Base-by-base conservation (phyloP, 2,329 filamentous ascomycete species). In the Cladosporium sp. region DNA sequence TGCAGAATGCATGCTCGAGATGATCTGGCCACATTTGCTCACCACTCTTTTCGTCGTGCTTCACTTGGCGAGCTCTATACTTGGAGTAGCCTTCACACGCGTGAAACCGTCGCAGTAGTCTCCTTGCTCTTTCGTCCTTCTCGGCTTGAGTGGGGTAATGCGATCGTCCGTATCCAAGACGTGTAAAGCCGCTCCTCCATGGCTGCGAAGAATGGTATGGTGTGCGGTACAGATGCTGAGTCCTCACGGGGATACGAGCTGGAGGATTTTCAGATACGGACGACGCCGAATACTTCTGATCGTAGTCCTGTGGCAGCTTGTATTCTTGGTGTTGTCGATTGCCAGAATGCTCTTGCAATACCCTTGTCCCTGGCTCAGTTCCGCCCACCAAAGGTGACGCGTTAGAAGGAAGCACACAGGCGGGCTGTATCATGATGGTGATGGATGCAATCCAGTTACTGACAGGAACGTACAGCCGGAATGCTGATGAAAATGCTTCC, bases 1-100 rank as follows among this genome's bases (percentile, higher is more conserved):
- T 66, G 59, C 74, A 76, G 57, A 78, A 77, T 4, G 75, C 73
- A 41, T 67, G 57, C 56, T 78, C 75, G 37, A 77, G 59, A 44
- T 72, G 66, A 41, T 75, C 73, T 5, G 75, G 72, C 75, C 75
- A 77, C 60, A 69, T 72, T 51, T 72, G 62, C 9, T 70, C 66
- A 61, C 58, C 59, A 46, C 59, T 45, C 3, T 54, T 51, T 46
- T 68, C 67, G 50, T 59, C 62, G 28, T 62, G 57, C 49, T 66
- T 64, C 55, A 60, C 66, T 53, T 75, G 72, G 14, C 71, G 66
- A 28, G 67, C 63, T 11, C 75, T 67, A 58, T 77, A 77, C 58
- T 74, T 75, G 49, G 65, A 66, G 55, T 76, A 77, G 37, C 66
- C 66, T 8, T 73, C 70, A 14, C 68, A 74, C 31, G 46, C 35